Evolutionary conservation across 345 rosid species (phyloP), one percentile per base, ranked within the genome.

Genomic region (Capsella bursapastoris): DNA sequence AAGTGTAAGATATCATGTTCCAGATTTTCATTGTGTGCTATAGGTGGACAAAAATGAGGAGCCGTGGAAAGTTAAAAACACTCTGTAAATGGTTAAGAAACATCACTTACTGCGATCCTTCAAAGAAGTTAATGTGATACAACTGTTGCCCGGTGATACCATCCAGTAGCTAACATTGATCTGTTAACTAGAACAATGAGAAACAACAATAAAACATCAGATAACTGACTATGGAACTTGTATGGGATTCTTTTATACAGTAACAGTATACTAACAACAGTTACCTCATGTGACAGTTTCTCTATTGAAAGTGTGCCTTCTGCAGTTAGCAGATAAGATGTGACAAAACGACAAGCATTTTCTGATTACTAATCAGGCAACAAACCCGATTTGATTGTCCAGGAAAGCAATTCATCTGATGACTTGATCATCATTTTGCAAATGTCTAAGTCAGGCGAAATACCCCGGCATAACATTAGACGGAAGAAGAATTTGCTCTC

Each of bases 381-480:
- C 11, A 85, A 57, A 57, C 94, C 78, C 53, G 60, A 77, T 81
- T 88, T 90, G 61, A 84, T 75, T 74, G 78, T 83, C 82, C 48
- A 64, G 22, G 86, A 84, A 66, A 85, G 64, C 53, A 83, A 32
- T 66, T 86, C 82, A 76, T 72, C 64, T 66, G 83, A 78, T 38
- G 87, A 79, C 72, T 71, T 73, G 41, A 86, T 79, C 84, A 90
- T 75, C 68, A 73, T 72, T 70, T 79, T 74, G 73, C 87, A 90
- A 35, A 92, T 81, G 66, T 83, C 82, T 32, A 81, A 77, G 72
- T 90, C 94, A 15, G 96, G 94, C 49, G 68, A 78, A 78, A 85
- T 59, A 57, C 84, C 89, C 50, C 66, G 37, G 12, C 79, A 82
- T 71, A 92, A 73, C 96, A 92, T 90, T 74, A 80, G 70, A 52